Evolutionary conservation across 306 rosid genomes (phyloP).

Genomic region (Cucurbita pepo): DNA sequence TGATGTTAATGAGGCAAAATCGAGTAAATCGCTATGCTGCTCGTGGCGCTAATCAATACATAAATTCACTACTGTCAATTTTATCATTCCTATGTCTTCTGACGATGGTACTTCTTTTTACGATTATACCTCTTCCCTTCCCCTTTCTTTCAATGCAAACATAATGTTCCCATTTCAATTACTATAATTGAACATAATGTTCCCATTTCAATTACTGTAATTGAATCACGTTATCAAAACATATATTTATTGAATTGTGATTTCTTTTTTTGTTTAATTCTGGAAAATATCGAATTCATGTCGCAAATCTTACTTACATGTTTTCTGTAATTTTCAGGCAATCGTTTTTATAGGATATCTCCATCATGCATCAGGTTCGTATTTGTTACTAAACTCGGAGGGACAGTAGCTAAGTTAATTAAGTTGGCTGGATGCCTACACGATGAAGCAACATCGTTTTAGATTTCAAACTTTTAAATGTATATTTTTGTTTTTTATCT

Average conservation of each 20-base stretch:
- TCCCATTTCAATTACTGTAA: background rate
- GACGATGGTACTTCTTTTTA: constrained; percentile 40
- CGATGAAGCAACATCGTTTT: background rate
- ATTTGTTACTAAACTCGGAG: constrained; percentile 9
- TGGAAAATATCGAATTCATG: background rate
- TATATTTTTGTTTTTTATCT: background rate
- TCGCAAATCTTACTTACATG: background rate
- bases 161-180: background rate
- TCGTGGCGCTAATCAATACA: constrained; percentile 47
- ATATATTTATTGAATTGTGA: background rate
- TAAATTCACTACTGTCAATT: constrained; percentile 44
- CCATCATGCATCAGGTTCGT: constrained; percentile 70
- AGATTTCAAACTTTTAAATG: background rate
- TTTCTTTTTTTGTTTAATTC: background rate
- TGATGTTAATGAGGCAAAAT: constrained; percentile 61
- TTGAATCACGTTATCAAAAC: background rate
- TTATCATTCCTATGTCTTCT: constrained; percentile 40
- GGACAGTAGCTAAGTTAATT: background rate
- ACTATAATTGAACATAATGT: background rate
- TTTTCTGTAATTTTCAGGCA: constrained; percentile 40
- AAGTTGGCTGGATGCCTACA: background rate
- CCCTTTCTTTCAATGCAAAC: background rate
- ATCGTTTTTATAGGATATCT: constrained; percentile 46
- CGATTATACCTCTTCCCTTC: background rate
- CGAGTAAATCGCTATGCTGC: constrained; percentile 48